Percentiles rank a stretch among this genome's conserved stretches.
Conservation (phyloP, 306 rosid genomes). For the Notholithocarpus densiflorus region DNA sequence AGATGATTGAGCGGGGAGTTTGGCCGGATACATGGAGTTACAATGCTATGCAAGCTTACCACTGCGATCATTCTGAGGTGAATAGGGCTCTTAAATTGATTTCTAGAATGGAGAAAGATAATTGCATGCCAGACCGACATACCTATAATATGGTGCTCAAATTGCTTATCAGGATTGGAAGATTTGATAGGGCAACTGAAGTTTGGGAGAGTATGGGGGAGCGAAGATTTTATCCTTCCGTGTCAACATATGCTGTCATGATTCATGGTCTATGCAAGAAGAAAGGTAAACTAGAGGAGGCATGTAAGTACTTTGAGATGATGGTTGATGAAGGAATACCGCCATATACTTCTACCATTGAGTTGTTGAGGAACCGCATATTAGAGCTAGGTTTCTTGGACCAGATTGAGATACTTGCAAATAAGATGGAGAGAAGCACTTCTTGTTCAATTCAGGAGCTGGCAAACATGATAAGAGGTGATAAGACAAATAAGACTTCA, state of each 20-base stretch:
- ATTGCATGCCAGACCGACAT: slow-evolving; percentile 61
- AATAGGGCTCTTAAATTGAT: slow-evolving; percentile 62
- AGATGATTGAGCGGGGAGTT: slow-evolving; percentile 68
- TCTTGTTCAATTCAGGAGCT: slow-evolving; percentile 63
- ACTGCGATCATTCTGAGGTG: slow-evolving; percentile 80
- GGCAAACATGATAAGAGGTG: slow-evolving; percentile 49
- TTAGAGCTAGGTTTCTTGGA: slow-evolving; percentile 57
- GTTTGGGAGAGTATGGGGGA: slow-evolving; percentile 70
- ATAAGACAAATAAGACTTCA: slow-evolving; percentile 20
- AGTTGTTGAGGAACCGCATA: slow-evolving; percentile 62
- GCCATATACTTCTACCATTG: slow-evolving; percentile 63
- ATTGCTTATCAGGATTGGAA: slow-evolving; percentile 67
- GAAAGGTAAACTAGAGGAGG: slow-evolving; percentile 80
- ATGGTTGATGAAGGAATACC: slow-evolving; percentile 96
- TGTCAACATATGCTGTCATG: slow-evolving; percentile 79
- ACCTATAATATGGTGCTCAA: slow-evolving; percentile 79
- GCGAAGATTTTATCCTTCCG: slow-evolving; percentile 64
- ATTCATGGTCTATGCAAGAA: slow-evolving; percentile 74
- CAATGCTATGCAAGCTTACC: slow-evolving; percentile 76
- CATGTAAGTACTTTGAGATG: slow-evolving; percentile 72
- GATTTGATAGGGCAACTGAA: slow-evolving; percentile 71
- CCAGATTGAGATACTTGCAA: slow-evolving; percentile 52
- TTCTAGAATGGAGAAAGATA: slow-evolving; percentile 61
- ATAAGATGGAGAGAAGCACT: slow-evolving; percentile 71
- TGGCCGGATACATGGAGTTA: slow-evolving; percentile 80